Base-by-base conservation (phyloP, 2,329 filamentous ascomycete genomes). In the Claviceps sp. region DNA sequence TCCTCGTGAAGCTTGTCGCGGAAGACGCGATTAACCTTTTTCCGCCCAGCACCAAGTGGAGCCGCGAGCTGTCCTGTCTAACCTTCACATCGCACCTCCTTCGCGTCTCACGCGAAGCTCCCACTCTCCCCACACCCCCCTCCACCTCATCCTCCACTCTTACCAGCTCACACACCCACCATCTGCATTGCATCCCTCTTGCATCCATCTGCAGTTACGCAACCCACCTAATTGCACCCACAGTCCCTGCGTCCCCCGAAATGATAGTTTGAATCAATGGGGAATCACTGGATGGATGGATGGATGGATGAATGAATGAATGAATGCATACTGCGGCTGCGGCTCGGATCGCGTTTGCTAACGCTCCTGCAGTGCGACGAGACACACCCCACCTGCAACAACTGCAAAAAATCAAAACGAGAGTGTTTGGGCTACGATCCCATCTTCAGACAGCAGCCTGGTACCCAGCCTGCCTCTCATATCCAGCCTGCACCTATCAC, bases 361-460 rank as follows among this genome's bases (percentile, higher is more conserved):
- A 52, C 53, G 43, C 13, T n/a, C 37, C n/a, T 26, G 40, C 30
- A 96, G 93, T 98, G 93, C 72, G 93, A 97, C 79, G 93, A 98
- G 75, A 83, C 82, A 55, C 89, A 95, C 68, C 93, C 93, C 22
- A 83, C 85, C 55, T 98, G 93, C 75, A 84, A 89, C 71, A 89
- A 93, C 65, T 93, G 87, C 71, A 84, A 85, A 64, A 93, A 93
- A 68, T 89, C 85, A 59, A 93, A 91, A 70, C 86, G 87, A 63
- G 87, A 91, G 62, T 93, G 87, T 64, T 66, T 89, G 48, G 87
- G 87, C 52, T 93, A 93, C 78, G 87, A 93, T 63, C 87, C 87
- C 40, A 87, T 91, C 62, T 93, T 91, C 72, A 87, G 89, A 69
- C 79, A 79, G 58, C 79, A 84, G 34, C 77, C 85, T 47, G 78